These are phyloP conservation scores for Laetiporus sulphureus DNA, from an alignment of 1,284 basidiomycete genomes.

Conservation along the genomic window DNA sequence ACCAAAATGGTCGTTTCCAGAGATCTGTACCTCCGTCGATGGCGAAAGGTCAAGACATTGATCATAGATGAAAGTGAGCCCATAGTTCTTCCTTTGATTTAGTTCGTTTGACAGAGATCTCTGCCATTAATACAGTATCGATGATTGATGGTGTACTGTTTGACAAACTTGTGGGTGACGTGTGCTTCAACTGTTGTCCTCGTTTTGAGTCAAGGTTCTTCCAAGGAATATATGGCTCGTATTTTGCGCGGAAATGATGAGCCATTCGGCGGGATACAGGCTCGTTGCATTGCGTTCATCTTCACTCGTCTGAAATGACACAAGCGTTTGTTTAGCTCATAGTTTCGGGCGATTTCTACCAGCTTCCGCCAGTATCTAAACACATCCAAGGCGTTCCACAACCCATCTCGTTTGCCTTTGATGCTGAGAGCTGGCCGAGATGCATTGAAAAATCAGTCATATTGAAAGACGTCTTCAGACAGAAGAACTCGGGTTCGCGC, in stretches of 20 bases:
- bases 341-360: constrained; percentile 74
- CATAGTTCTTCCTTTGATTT: neutral
- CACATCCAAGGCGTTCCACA: constrained; percentile 24
- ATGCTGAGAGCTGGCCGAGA: constrained; percentile 53
- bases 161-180: constrained; percentile 51
- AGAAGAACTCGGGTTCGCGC: constrained; percentile 46
- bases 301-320: too few relatives aligned
- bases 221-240: constrained; percentile 41
- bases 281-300: too few relatives aligned
- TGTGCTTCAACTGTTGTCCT: neutral
- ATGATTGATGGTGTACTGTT: constrained; percentile 55
- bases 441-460: constrained; percentile 33
- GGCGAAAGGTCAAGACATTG: constrained; percentile 35
- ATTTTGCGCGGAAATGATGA: constrained; percentile 36
- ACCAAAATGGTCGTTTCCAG: too few relatives aligned
- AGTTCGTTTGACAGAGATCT: neutral
- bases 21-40: too few relatives aligned
- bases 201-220: neutral
- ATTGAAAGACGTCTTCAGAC: constrained; percentile 36
- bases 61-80: constrained; percentile 67
- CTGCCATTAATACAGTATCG: constrained; percentile 33
- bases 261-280: constrained; percentile 78
- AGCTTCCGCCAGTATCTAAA: constrained; percentile 66
- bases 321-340: constrained; percentile 41
- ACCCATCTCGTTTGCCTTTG: constrained; percentile 53